Base-by-base conservation (phyloP, 495 filamentous ascomycete genomes). In the Talaromyces nanjingensis region DNA sequence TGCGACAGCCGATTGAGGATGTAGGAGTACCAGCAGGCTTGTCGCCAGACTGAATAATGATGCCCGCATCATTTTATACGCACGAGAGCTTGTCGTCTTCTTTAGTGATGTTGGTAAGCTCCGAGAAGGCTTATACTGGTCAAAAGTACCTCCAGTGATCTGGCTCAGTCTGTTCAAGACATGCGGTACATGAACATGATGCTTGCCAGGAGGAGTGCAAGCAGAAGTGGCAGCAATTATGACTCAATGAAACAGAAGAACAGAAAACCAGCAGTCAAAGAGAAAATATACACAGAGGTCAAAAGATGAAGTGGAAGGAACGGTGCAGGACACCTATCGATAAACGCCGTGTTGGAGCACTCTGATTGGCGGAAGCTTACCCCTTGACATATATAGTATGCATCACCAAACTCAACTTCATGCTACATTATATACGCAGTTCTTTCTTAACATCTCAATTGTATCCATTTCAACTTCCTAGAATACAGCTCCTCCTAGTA, bases 1-100 rank as follows among this genome's bases (percentile, higher is more conserved):
- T 27, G 77, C 73, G 55, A 64, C 68, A 27, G 62, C 76, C 24
- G 74, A n/a, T 20, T 66, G 66, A 27, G 69, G 67, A 12, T 22
- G 59, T 27, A 61, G 42, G 11, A 61, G 47, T 18, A 62, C 4
- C n/a, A 52, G 29, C 27, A 62, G 45, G 25, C 60, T 25, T 62
- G 60, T 20, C 7, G 45, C 42, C 27, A 52, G 29, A 20, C 16
- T 22, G 29, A 49, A 4, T 31, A 25, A 33, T 54, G 60, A 29
- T 39, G 18, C 9, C 39, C 18, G 45, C 60, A 18, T 62, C 60
- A 49, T 49, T 20, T 49, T 9, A 20, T 49, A 18, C 2, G 45
- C 6, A 18, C 18, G n/a, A 49, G 18, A 49, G 3, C 45, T 49
- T 20, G 16, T 22, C 18, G 45, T 49, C 11, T 49, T 49, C 11